Evolutionary conservation across 176 grass and related monocot genomes (phyloP).

Genomic region (Aegilops longissima): DNA sequence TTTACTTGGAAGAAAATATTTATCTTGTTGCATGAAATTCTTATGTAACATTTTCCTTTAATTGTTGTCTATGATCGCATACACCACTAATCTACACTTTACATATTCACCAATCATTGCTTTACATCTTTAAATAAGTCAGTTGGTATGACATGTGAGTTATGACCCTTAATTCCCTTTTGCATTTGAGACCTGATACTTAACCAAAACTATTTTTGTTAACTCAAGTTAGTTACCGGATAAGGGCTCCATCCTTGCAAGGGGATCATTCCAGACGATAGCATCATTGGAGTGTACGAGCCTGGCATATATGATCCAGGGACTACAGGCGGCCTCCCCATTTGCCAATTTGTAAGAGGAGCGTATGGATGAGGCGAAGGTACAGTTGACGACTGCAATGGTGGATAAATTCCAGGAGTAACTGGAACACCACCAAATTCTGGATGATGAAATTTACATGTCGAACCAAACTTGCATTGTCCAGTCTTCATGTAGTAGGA

Average conservation of each 20-base stretch:
- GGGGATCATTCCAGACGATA: slow-evolving; percentile 80
- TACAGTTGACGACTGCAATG: slow-evolving; percentile 56
- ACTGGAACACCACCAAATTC: slow-evolving; percentile 49
- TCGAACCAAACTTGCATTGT: slow-evolving; percentile 81
- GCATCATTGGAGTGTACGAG: slow-evolving; percentile 69
- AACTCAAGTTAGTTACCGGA: slow-evolving; percentile 49
- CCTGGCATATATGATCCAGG: slow-evolving; percentile 68
- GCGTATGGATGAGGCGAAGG: slow-evolving; percentile 61
- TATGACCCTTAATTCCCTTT: slow-evolving; percentile 18
- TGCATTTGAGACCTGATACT: not conserved
- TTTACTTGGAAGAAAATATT: not conserved
- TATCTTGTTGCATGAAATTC: not conserved
- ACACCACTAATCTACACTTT: slow-evolving; percentile 13
- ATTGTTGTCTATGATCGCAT: slow-evolving; percentile 4
- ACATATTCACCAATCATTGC: not conserved
- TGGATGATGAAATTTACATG: slow-evolving; percentile 96
- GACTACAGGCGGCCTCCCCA: slow-evolving; percentile 64
- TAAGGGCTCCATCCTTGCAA: slow-evolving; percentile 91
- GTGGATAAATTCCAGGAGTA: slow-evolving; percentile 64
- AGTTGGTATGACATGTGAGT: not conserved
- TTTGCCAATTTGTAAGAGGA: slow-evolving; percentile 67
- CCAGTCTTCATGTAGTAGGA: slow-evolving; percentile 98
- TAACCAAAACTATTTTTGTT: not conserved
- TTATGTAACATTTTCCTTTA: not conserved
- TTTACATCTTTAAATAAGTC: slow-evolving; percentile 15